Evolutionary conservation across 2,329 filamentous ascomycete species (phyloP), one percentile per base, ranked within the genome.

Genomic region (Colletotrichum destructivum): DNA sequence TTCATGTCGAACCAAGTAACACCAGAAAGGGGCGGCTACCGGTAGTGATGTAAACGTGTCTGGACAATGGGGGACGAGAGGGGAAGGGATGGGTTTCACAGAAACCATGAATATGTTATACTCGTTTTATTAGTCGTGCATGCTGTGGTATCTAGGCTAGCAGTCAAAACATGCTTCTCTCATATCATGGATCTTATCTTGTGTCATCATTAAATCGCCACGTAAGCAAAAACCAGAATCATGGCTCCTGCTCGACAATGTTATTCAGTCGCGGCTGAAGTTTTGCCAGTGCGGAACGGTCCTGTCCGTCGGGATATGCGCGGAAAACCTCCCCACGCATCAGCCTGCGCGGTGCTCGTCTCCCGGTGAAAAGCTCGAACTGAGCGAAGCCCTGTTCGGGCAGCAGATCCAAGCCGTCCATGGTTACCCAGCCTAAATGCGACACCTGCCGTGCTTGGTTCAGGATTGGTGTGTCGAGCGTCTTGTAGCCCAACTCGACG

Each of bases 371-470:
- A 2, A 95, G 81, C 80, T 96, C 93, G 77, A 95, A 96, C 76
- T 95, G 93, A 1, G 93, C 93, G 80, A 93, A 93, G 0, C 92
- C 93, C 78, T 95, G 93, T 78, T 95, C 93, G 0, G 92, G 92
- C 16, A 96, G 81, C 57, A 95, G 86, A 75, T 95, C 93, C 15
- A 95, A 83, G 0, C 93, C 93, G 76, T 95, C 92, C 80, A 95
- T 89, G 21, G 93, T 86, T 0, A 94, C 91, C 93, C 93, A 95
- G 51, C 93, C 87, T 74, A 87, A 84, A 66, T 89, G 83, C 23
- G 89, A 84, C 79, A 89, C 81, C 63, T 84, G 82, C 21, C 90
- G 87, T 66, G 93, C 90, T 76, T 95, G 93, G 42, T 87, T 85
- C 54, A 94, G 84, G 4, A 96, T 83, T 0, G 93, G 92, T 1